Percentiles rank a stretch among this genome's conserved stretches.
Evolutionary conservation across 495 filamentous ascomycete genomes (phyloP).

Genomic region (Astrocystis sublimbata): DNA sequence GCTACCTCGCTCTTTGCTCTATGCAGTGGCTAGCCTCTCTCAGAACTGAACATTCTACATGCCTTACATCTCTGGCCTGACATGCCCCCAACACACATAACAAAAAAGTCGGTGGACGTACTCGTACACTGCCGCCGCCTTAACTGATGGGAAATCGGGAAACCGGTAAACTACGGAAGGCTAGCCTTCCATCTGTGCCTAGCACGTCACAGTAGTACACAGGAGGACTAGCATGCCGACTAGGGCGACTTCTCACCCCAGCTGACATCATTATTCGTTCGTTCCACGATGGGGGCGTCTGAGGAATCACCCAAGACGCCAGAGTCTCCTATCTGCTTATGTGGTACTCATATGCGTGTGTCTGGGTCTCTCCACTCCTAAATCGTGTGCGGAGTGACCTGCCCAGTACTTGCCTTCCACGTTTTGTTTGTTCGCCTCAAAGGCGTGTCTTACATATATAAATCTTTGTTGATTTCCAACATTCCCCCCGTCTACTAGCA

Average conservation of each 20-base stretch:
- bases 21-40: conserved; percentile 1
- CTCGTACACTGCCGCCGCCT: conserved; percentile 8
- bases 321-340: neutral
- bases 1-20: neutral
- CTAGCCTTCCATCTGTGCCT: conserved; percentile 10
- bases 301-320: conserved; percentile 10
- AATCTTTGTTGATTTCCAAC: conserved; percentile 7
- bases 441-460: conserved; percentile 11
- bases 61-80: conserved; percentile 2
- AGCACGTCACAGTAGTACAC: conserved; percentile 17
- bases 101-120: too few species aligned
- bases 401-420: neutral
- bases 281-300: conserved; percentile 20
- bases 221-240: conserved; percentile 12
- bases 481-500: neutral
- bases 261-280: conserved; percentile 22
- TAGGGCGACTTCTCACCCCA: conserved; percentile 6
- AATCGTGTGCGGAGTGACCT: conserved; percentile 18
- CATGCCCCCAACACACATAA: neutral
- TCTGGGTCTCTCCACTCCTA: conserved; percentile 15
- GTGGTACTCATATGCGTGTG: conserved; percentile 14
- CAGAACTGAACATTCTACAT: neutral
- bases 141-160: neutral
- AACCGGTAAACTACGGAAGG: conserved; percentile 7
- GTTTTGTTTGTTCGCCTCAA: neutral